A percentile compares a stretch with the other conserved stretches of the same genome.
Conservation (phyloP, 1,284 basidiomycete species). For the Pseudozyma sp. region DNA sequence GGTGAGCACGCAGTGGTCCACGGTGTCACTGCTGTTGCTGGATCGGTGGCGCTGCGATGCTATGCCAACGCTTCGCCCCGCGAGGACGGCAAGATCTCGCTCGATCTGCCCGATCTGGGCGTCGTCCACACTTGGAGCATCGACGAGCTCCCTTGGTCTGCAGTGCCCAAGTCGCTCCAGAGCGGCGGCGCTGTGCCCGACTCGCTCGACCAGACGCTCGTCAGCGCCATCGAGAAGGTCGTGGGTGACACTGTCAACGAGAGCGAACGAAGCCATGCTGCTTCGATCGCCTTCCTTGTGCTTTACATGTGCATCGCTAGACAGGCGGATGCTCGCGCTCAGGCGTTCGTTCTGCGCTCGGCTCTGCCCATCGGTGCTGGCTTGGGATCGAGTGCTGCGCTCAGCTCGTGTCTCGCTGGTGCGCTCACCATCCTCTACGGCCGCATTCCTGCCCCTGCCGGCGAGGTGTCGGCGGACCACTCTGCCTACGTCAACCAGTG, state of each 20-base stretch:
- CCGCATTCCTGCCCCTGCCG: constrained; percentile 72
- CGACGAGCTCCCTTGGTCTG: constrained; percentile 83
- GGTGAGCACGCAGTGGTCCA: constrained; percentile 99
- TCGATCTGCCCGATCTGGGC: constrained; percentile 84
- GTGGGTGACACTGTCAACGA: constrained; percentile 55
- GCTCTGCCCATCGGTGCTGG: constrained; percentile 99
- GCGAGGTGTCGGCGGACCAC: constrained; percentile 59
- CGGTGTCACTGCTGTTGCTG: constrained; percentile 94
- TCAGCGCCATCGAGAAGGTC: constrained; percentile 50
- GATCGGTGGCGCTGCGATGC: constrained; percentile 92
- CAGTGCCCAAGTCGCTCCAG: constrained; percentile 67
- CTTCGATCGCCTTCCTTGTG: constrained; percentile 88
- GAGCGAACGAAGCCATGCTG: constrained; percentile 72
- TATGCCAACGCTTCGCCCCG: constrained; percentile 85
- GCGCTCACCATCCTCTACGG: constrained; percentile 75
- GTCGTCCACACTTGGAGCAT: constrained; percentile 86
- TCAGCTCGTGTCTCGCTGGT: constrained; percentile 86
- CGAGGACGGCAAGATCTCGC: constrained; percentile 79
- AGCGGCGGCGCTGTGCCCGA: constrained; percentile 74
- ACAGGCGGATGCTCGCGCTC: constrained; percentile 75
- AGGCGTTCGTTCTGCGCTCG: constrained; percentile 85
- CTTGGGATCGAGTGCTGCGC: constrained; percentile 95
- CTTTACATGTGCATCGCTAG: constrained; percentile 85
- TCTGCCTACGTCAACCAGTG: constrained; percentile 88
- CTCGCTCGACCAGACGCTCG: constrained; percentile 56